Evolutionary conservation across 2,329 filamentous ascomycete species (phyloP).

Genomic region (Aspergillus sp.): DNA sequence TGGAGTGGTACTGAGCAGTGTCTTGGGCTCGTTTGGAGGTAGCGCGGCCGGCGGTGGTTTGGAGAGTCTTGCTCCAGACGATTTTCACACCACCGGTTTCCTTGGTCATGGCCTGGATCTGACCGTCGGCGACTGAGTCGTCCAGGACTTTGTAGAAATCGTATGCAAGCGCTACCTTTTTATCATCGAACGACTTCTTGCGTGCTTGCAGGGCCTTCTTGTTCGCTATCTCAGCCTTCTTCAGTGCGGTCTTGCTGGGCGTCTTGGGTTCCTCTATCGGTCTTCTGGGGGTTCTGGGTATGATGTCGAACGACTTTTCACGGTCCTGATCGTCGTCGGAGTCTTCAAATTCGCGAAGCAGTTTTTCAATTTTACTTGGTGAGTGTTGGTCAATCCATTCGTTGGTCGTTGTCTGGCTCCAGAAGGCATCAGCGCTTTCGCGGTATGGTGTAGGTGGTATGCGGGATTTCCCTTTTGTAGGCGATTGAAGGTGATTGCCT

Average conservation of each 20-base stretch:
- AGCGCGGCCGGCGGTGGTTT: constrained; percentile 57
- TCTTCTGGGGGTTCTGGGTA: constrained; percentile 1
- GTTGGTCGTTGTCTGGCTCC: constrained; percentile 45
- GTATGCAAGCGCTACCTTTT: constrained; percentile 46
- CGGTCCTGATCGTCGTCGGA: constrained; percentile 30
- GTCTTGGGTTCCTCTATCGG: constrained; percentile 14
- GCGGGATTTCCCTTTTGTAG: constrained; percentile 36
- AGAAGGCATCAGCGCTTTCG: constrained; percentile 47
- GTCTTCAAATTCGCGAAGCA: constrained; percentile 27
- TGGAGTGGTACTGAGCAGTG: constrained; percentile 51
- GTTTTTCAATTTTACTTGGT: constrained; percentile 36
- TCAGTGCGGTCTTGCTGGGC: constrained; percentile 32
- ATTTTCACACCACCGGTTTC: constrained; percentile 51
- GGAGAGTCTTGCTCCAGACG: constrained; percentile 55
- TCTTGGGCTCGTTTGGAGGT: constrained; percentile 57
- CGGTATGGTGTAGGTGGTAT: constrained; percentile 45
- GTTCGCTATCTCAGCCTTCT: constrained; percentile 29
- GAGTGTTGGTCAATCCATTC: constrained; percentile 49
- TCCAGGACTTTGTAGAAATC: constrained; percentile 52
- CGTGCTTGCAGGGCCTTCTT: constrained; percentile 29
- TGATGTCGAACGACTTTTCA: constrained; percentile 9
- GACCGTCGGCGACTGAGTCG: constrained; percentile 40
- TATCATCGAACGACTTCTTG: constrained; percentile 46
- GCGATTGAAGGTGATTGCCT: constrained; percentile 36
- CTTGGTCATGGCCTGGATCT: constrained; percentile 41